Conservation (phyloP, 1,284 basidiomycete genomes). For the Austroboletus novae-zelandiae region DNA sequence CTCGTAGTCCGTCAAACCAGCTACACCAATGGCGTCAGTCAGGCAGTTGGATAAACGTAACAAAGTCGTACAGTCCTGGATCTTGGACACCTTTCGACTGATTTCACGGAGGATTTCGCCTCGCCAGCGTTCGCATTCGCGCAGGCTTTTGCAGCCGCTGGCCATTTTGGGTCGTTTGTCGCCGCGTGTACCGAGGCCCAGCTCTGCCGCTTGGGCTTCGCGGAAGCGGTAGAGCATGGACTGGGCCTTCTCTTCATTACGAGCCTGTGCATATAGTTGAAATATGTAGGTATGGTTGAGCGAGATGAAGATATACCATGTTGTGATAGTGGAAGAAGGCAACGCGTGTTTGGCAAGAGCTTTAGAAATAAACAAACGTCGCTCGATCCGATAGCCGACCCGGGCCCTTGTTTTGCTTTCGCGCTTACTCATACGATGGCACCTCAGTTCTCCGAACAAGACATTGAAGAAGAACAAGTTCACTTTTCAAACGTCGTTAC, state of each 20-base stretch:
- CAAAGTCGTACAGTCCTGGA: conserved; percentile 81
- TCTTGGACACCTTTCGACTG: conserved; percentile 94
- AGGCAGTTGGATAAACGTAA: background rate
- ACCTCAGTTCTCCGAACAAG: conserved; percentile 32
- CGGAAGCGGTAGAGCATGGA: conserved; percentile 99
- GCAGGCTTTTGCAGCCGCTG: conserved; percentile 83
- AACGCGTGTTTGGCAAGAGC: conserved; percentile 26
- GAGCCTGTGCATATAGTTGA: conserved; percentile 54
- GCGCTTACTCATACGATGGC: conserved; percentile 17
- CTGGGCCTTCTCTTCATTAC: conserved; percentile 97
- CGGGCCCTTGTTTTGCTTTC: background rate
- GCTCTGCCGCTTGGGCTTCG: conserved; percentile 93
- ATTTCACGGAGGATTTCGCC: conserved; percentile 95
- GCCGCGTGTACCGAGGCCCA: conserved; percentile 80
- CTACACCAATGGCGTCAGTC: conserved; percentile 39
- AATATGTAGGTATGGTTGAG: background rate
- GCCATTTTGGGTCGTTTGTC: conserved; percentile 90
- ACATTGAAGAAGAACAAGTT: conserved; percentile 51
- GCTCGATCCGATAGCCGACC: background rate
- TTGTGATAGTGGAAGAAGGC: conserved; percentile 1
- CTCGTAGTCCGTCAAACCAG: conserved; percentile 93
- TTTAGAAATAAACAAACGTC: conserved; percentile 28
- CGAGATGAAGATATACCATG: conserved; percentile 13
- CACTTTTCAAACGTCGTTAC: conserved; percentile 69
- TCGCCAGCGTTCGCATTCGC: conserved; percentile 95